Percentiles rank a stretch among this genome's conserved stretches.
Evolutionary conservation across 2,329 filamentous ascomycete species (phyloP).

Genomic region (Lachnellula arida): DNA sequence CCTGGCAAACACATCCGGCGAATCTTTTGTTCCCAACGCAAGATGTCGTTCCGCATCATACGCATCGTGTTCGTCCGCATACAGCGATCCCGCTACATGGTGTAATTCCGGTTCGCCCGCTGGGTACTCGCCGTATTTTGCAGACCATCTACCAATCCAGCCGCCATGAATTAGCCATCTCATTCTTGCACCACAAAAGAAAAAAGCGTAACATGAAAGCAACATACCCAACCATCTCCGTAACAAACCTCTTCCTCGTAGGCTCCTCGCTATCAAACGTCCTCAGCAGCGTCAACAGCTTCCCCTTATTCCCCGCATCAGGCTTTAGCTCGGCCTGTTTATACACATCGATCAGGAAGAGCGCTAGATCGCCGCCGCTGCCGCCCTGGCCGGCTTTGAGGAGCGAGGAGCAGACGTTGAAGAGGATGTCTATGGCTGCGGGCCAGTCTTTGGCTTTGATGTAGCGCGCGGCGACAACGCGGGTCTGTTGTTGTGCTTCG

Average conservation of each 20-base stretch:
- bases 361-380: conserved; percentile 83
- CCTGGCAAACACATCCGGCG: conserved; percentile 70
- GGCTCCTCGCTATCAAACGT: conserved; percentile 81
- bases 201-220: neutral
- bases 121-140: conserved; percentile 78
- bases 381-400: conserved; percentile 91
- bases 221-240: conserved; percentile 71
- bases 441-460: conserved; percentile 81
- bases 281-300: conserved; percentile 72
- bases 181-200: neutral
- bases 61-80: conserved; percentile 86
- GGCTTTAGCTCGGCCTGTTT: conserved; percentile 77
- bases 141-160: conserved; percentile 62
- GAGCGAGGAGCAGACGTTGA: conserved; percentile 76
- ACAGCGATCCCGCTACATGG: conserved; percentile 82
- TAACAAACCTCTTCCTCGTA: conserved; percentile 86
- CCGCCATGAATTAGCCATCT: conserved; percentile 5
- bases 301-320: conserved; percentile 68
- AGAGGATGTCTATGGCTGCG: conserved; percentile 82
- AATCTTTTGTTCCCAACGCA: conserved; percentile 82
- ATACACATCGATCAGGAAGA: conserved; percentile 87
- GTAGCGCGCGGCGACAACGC: conserved; percentile 90
- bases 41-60: conserved; percentile 94
- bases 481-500: conserved; percentile 97
- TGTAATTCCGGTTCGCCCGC: conserved; percentile 92